Percentiles rank a stretch among this genome's conserved stretches.
phyloP scores from a whole-genome alignment of 306 rosid genomes.

The Hippophae rhamnoides region DNA sequence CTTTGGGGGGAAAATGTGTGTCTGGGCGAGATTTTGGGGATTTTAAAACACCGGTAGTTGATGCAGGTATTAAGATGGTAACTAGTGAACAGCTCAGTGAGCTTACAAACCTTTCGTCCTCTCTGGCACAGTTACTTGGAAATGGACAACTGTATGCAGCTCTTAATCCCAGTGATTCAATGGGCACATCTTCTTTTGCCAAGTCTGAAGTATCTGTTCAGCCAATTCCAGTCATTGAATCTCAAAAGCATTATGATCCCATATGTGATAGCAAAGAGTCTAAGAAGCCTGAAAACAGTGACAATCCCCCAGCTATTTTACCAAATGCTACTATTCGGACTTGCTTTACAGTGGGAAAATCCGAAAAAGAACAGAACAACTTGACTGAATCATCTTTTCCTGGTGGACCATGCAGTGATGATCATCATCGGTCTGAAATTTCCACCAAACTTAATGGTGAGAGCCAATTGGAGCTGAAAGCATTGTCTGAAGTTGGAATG shows the following conservation, averaged over 20 bases:
- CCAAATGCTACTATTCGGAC: slow-evolving; percentile 15
- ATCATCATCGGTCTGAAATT: slow-evolving; percentile 25
- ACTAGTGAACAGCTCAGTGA: slow-evolving; percentile 55
- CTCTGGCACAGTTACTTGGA: slow-evolving; percentile 78
- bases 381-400: slow-evolving; percentile 30
- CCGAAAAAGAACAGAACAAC: slow-evolving; percentile 18
- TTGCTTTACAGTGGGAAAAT: slow-evolving; percentile 19
- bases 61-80: slow-evolving; percentile 33
- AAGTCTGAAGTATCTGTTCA: slow-evolving; percentile 35
- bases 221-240: slow-evolving; percentile 37
- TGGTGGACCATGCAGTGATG: slow-evolving; percentile 24
- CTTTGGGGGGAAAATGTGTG: slow-evolving; percentile 36
- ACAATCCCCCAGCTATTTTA: slow-evolving; percentile 23
- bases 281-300: slow-evolving; percentile 37
- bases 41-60: slow-evolving; percentile 35
- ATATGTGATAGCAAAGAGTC: slow-evolving; percentile 36
- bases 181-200: slow-evolving; percentile 32
- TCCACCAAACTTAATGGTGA: slow-evolving; percentile 25
- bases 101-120: slow-evolving; percentile 60
- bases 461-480: slow-evolving; percentile 36
- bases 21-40: slow-evolving; percentile 35
- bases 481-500: slow-evolving; percentile 19
- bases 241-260: slow-evolving; percentile 46
- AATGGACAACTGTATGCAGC: slow-evolving; percentile 65
- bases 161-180: slow-evolving; percentile 39